phyloP scores from a whole-genome alignment of 306 rosid species.

The Casuarina equisetifolia region DNA sequence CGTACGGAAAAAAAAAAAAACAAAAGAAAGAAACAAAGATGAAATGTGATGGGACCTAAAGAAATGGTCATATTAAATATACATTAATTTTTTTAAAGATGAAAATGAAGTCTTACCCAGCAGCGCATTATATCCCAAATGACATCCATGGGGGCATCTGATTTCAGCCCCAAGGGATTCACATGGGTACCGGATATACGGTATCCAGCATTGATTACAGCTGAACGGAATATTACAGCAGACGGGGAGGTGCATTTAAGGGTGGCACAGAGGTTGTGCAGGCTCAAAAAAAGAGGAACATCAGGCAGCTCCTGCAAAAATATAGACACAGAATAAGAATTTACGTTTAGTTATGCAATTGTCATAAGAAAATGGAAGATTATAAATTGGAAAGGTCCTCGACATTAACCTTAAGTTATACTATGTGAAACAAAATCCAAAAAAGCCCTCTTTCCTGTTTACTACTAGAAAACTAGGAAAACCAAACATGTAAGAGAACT shows the following conservation, averaged over 20 bases:
- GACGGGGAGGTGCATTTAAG: constrained; percentile 98
- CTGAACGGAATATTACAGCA: constrained; percentile 84
- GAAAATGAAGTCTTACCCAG: constrained; percentile 60
- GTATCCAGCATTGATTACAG: constrained; percentile 92
- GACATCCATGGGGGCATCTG: constrained; percentile 94
- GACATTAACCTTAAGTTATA: neutral
- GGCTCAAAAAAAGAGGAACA: constrained; percentile 88
- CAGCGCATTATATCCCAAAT: constrained; percentile 99
- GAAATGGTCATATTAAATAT: neutral
- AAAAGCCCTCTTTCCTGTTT: neutral
- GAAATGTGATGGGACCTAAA: neutral
- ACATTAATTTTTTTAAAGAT: neutral
- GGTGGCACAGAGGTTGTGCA: constrained; percentile 92
- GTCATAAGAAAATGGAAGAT: neutral
- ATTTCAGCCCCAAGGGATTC: constrained; percentile 85
- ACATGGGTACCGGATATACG: constrained; percentile 95
- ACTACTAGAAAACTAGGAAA: neutral
- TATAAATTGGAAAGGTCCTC: neutral
- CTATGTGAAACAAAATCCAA: neutral
- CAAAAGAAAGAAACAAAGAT: neutral
- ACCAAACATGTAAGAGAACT: neutral
- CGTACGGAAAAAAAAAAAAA: neutral
- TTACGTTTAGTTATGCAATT: neutral
- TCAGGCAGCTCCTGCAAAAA: constrained; percentile 82
- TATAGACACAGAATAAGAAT: constrained; percentile 6